These are phyloP conservation scores for Rhizopogon vulgaris DNA, from an alignment of 768 basidiomycete species.

Conservation along the genomic window DNA sequence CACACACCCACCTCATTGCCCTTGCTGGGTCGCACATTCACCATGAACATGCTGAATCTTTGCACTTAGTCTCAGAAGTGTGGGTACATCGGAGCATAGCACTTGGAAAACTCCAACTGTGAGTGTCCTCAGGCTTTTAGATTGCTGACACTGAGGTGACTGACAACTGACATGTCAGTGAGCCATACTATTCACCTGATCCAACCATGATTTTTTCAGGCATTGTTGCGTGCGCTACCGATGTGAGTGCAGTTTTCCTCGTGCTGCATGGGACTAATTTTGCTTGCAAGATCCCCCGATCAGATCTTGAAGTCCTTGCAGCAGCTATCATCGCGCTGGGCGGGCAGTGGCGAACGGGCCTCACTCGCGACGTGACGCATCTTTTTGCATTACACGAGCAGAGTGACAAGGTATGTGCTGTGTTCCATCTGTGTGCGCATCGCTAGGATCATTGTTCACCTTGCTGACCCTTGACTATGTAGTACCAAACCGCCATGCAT, in stretches of 20 bases:
- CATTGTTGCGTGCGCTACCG: conserved; percentile 65
- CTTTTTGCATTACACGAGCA: conserved; percentile 55
- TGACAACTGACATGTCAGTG: conserved; percentile 21
- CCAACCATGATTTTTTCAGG: conserved; percentile 79
- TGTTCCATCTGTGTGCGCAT: too few relatives aligned
- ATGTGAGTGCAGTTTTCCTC: conserved; percentile 33
- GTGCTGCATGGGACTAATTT: neutral
- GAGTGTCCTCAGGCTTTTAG: conserved; percentile 16
- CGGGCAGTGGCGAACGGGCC: conserved; percentile 69
- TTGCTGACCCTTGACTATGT: neutral
- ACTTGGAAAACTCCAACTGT: conserved; percentile 54
- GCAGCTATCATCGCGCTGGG: conserved; percentile 71
- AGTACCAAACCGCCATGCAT: conserved; percentile 46
- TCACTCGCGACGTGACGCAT: conserved; percentile 85
- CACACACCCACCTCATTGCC: conserved; percentile 42
- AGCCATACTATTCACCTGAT: conserved; percentile 67
- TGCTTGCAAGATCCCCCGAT: conserved; percentile 41
- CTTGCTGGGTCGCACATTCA: conserved; percentile 49
- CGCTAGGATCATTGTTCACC: neutral
- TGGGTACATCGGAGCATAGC: conserved; percentile 70
- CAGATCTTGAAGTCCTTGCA: conserved; percentile 67
- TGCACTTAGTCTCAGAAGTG: conserved; percentile 32
- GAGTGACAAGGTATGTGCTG: conserved; percentile 41
- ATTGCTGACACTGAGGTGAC: neutral
- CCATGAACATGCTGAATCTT: conserved; percentile 18